Percentiles rank a stretch among this genome's conserved stretches.
phyloP scores from a whole-genome alignment of 495 filamentous ascomycete species.

The Penicillium crystallinum region DNA sequence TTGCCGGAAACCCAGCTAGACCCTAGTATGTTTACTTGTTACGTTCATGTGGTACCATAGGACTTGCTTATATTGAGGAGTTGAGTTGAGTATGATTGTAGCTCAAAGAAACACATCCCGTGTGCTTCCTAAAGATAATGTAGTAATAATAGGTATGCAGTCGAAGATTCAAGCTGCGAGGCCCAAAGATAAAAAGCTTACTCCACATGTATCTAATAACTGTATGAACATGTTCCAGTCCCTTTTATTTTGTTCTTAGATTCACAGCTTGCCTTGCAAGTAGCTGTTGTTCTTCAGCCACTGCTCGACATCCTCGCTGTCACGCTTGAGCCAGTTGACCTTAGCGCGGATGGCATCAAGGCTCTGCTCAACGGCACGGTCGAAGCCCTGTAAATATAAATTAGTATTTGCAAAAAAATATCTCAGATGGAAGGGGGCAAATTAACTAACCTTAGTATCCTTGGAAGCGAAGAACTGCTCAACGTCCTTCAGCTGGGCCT shows the following conservation, averaged over 20 bases:
- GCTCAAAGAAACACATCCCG: background rate
- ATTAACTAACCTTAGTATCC: constrained; percentile 62
- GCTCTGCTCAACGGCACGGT: constrained; percentile 57
- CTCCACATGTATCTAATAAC: background rate
- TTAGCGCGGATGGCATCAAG: constrained; percentile 57
- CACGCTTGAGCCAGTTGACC: constrained; percentile 57
- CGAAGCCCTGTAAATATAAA: constrained; percentile 40
- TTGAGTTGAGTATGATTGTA: constrained; percentile 1
- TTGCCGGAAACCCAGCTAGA: too few relatives aligned
- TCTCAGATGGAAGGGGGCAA: background rate
- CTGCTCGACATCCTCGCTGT: constrained; percentile 52
- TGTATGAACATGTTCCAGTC: background rate
- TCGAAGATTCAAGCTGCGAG: background rate
- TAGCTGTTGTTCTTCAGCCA: constrained; percentile 59
- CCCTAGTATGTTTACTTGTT: too few relatives aligned
- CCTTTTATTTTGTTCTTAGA: background rate
- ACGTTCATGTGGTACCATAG: background rate
- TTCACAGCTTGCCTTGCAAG: constrained; percentile 41
- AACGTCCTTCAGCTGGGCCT: constrained; percentile 68
- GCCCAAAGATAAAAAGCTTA: background rate
- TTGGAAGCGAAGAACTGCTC: constrained; percentile 74
- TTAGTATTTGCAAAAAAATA: constrained; percentile 12
- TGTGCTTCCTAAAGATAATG: background rate
- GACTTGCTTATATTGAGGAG: background rate
- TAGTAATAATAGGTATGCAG: background rate